These are phyloP conservation scores for Neoarthrinium moseri DNA, from an alignment of 2,329 filamentous ascomycete species.

Conservation along the genomic window DNA sequence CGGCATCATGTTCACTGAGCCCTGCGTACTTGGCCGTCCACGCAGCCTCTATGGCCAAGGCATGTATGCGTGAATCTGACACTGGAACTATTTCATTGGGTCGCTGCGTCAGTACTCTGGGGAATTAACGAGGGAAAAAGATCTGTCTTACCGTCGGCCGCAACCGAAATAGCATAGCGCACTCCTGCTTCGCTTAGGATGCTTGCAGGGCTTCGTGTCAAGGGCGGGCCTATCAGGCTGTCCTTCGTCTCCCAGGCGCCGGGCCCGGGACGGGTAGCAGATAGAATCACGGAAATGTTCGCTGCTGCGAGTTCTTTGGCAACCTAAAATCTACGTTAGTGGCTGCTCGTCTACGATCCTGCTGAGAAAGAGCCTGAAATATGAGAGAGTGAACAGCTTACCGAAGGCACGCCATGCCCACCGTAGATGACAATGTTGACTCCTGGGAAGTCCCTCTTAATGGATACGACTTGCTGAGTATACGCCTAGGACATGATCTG, in stretches of 20 bases:
- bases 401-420: conserved; percentile 35
- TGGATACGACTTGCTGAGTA: conserved; percentile 36
- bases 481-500: conserved; percentile 38
- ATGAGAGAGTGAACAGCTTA: conserved; percentile 18
- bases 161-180: conserved; percentile 30
- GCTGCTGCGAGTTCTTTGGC: conserved; percentile 36
- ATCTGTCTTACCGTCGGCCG: conserved; percentile 18
- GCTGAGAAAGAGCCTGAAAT: no score
- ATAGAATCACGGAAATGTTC: conserved; percentile 41
- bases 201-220: conserved; percentile 35
- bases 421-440: conserved; percentile 37
- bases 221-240: conserved; percentile 39
- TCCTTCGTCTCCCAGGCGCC: conserved; percentile 34
- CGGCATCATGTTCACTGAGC: conserved; percentile 28
- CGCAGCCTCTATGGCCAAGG: conserved; percentile 34
- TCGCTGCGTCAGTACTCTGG: background rate
- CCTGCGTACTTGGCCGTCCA: conserved; percentile 40
- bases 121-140: background rate
- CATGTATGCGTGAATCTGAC: conserved; percentile 36
- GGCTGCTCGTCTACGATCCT: no score
- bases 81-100: conserved; percentile 16
- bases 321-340: no score
- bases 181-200: conserved; percentile 39
- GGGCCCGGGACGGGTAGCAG: conserved; percentile 32
- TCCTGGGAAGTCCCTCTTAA: conserved; percentile 32